phyloP scores from a whole-genome alignment of 345 rosid species.

The Corchorus capsularis region DNA sequence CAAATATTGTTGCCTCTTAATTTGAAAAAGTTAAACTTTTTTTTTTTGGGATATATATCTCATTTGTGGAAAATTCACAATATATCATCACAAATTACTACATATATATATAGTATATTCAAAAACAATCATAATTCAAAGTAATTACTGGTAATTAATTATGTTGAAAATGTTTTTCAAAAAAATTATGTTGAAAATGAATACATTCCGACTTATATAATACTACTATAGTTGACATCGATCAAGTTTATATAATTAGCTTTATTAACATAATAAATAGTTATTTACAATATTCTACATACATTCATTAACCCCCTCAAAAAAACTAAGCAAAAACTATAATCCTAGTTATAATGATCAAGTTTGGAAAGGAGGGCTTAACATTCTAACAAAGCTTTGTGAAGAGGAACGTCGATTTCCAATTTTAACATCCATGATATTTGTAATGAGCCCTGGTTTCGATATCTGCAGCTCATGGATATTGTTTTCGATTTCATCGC shows the following conservation, averaged over 20 bases:
- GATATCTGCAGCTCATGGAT: neutral
- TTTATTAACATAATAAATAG: too few species aligned
- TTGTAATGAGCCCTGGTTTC: slow-evolving; percentile 16
- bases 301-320: too few species aligned
- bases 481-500: slow-evolving; percentile 17
- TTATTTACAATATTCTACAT: neutral
- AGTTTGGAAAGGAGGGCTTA: neutral
- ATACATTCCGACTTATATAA: too few species aligned
- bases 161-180: neutral
- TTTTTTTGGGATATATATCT: too few species aligned
- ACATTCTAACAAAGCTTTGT: neutral
- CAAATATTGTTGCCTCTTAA: too few species aligned
- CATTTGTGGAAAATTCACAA: neutral
- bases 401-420: slow-evolving; percentile 14
- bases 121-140: neutral
- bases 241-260: too few species aligned
- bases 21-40: too few species aligned
- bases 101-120: neutral
- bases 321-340: neutral
- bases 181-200: neutral
- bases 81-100: neutral
- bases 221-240: too few species aligned
- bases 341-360: too few species aligned
- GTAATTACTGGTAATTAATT: neutral
- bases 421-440: slow-evolving; percentile 18